Conservation (phyloP, 257 asterid species). For the Solanum paucissectum region DNA sequence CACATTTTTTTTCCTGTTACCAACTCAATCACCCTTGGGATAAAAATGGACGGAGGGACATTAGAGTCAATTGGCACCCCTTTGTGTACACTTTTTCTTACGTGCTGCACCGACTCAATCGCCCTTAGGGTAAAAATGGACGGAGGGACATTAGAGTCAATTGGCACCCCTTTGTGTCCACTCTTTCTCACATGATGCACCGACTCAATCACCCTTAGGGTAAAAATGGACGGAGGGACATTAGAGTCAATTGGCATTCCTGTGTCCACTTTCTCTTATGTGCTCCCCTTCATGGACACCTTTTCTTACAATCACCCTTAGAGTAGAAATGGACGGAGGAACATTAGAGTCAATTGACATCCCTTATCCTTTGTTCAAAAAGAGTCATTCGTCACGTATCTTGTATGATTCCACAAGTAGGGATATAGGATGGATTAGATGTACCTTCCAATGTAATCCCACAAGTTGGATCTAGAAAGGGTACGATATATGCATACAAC, state of each 20-base stretch:
- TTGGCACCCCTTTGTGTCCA: background rate
- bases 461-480: background rate
- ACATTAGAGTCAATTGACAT: background rate
- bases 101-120: no score
- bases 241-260: background rate
- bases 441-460: background rate
- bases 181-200: no score
- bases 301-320: background rate
- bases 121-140: background rate
- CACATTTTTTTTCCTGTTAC: no score
- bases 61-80: background rate
- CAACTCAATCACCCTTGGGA: fast-evolving
- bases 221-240: no score
- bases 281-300: no score
- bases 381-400: background rate
- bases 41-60: background rate
- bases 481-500: background rate
- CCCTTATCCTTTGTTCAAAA: background rate
- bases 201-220: background rate
- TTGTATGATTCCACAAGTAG: background rate
- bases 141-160: background rate
- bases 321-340: no score
- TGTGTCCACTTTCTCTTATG: no score
- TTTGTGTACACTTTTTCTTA: no score
- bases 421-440: background rate